Evolutionary conservation across 768 basidiomycete genomes (phyloP).

Genomic region (Cyclocybe cylindracea): DNA sequence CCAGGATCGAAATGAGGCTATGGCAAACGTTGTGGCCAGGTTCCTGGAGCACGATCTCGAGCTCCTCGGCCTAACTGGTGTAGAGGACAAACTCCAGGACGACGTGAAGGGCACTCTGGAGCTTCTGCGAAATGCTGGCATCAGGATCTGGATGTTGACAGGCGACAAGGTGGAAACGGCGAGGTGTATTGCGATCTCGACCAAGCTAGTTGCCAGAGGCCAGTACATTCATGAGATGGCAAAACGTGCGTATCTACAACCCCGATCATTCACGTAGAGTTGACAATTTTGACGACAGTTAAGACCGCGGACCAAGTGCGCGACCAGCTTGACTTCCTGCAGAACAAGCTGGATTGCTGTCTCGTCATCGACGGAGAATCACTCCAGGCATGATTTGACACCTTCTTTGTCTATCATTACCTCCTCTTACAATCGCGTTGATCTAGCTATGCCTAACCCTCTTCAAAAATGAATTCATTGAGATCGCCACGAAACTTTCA

Average conservation of each 20-base stretch:
- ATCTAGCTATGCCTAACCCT: slow-evolving; percentile 83
- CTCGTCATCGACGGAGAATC: slow-evolving; percentile 98
- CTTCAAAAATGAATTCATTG: slow-evolving; percentile 94
- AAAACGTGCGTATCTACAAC: slow-evolving; percentile 59
- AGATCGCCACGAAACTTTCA: slow-evolving; percentile 93
- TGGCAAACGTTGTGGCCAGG: slow-evolving; percentile 71
- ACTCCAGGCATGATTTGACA: slow-evolving; percentile 62
- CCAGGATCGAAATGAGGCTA: slow-evolving; percentile 81
- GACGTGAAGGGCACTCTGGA: slow-evolving; percentile 95
- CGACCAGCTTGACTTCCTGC: slow-evolving; percentile 89
- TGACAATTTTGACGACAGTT: slow-evolving; percentile 49
- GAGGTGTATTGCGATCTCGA: slow-evolving; percentile 96
- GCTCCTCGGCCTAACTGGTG: slow-evolving; percentile 92
- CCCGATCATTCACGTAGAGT: slow-evolving; percentile 1
- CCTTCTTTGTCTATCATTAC: not conserved
- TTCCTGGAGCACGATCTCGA: slow-evolving; percentile 89
- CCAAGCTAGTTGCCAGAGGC: slow-evolving; percentile 91
- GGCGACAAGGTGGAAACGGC: slow-evolving; percentile 99
- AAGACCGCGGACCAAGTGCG: slow-evolving; percentile 81
- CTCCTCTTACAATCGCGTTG: not conserved
- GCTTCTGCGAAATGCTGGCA: slow-evolving; percentile 89
- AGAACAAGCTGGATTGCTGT: slow-evolving; percentile 95
- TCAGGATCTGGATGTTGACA: slow-evolving; percentile 99
- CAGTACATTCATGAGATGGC: slow-evolving; percentile 98
- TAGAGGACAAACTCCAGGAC: slow-evolving; percentile 98